Evolutionary conservation across 2,329 filamentous ascomycete genomes (phyloP).

Genomic region (Fusarium oligoseptatum): DNA sequence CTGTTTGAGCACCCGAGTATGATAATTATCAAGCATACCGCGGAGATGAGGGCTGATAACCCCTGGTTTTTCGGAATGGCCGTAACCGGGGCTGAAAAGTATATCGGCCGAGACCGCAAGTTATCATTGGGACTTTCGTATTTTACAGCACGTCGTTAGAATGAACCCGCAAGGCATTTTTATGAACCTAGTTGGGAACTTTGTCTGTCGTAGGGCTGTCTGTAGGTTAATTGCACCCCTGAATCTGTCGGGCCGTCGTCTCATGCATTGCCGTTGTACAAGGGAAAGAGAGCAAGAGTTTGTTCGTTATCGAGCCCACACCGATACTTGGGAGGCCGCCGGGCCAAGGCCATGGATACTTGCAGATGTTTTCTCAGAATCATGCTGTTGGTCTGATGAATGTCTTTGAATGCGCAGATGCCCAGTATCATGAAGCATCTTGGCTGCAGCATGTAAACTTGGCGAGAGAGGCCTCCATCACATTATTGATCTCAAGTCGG

Average conservation of each 20-base stretch:
- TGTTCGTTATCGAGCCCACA: not conserved
- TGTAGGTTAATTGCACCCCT: not conserved
- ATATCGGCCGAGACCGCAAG: not conserved
- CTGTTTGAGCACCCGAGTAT: slow-evolving; percentile 42
- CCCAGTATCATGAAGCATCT: not conserved
- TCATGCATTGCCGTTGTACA: slow-evolving; percentile 49
- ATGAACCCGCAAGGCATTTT: not conserved
- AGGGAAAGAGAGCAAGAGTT: slow-evolving; percentile 34
- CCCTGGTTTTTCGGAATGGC: not conserved
- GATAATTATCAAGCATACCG: not conserved
- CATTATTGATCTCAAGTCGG: not conserved
- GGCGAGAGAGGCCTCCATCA: not conserved
- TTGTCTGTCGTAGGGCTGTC: not conserved
- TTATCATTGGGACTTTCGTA: not conserved
- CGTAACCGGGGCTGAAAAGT: not conserved
- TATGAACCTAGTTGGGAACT: slow-evolving; percentile 17
- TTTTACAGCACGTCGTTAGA: not conserved
- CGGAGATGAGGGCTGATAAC: not conserved
- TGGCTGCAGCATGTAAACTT: not conserved
- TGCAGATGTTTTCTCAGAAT: not conserved
- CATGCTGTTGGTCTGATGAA: not conserved
- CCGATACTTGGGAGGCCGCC: not conserved
- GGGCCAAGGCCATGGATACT: not conserved
- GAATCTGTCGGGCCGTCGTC: not conserved
- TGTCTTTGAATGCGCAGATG: not conserved